phyloP scores from a whole-genome alignment of 2,329 filamentous ascomycete species.

The Atkinsonella texensis region DNA sequence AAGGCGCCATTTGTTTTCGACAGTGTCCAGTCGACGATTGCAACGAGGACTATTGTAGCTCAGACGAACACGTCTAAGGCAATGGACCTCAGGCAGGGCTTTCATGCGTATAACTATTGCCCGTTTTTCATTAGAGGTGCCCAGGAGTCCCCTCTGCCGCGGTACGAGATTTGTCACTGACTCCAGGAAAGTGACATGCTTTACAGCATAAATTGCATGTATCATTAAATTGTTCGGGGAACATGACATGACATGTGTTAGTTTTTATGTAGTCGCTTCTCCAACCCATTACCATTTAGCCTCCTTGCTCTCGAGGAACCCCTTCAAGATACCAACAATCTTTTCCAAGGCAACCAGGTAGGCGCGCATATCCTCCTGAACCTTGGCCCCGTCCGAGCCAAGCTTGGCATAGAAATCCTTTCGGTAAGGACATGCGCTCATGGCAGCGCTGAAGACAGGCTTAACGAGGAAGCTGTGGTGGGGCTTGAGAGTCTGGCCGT shows the following conservation, averaged over 20 bases:
- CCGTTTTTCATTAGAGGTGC: too few species aligned
- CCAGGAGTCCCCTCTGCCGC: too few species aligned
- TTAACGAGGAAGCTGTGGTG: slow-evolving; percentile 85
- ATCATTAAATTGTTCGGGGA: neutral
- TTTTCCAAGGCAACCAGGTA: slow-evolving; percentile 73
- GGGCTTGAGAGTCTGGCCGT: slow-evolving; percentile 77
- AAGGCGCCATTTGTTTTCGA: too few species aligned
- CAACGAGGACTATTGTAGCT: too few species aligned
- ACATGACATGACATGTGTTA: neutral
- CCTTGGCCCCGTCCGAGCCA: slow-evolving; percentile 51
- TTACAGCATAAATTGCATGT: neutral
- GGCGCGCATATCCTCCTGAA: slow-evolving; percentile 48
- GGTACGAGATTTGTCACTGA: too few species aligned
- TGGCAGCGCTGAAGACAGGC: slow-evolving; percentile 84
- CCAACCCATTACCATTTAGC: slow-evolving; percentile 2
- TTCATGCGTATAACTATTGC: too few species aligned
- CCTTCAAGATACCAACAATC: slow-evolving; percentile 63
- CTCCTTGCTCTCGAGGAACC: slow-evolving; percentile 30
- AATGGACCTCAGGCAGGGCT: too few species aligned
- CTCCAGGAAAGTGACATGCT: too few species aligned
- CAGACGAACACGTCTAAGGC: too few species aligned
- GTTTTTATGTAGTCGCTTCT: neutral
- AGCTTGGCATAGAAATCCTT: slow-evolving; percentile 90
- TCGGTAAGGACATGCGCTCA: slow-evolving; percentile 86
- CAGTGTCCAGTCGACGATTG: too few species aligned